Percentiles rank a stretch among this genome's conserved stretches.
These are phyloP conservation scores for Suillus americanus DNA, from an alignment of 768 basidiomycete species.

Conservation along the genomic window DNA sequence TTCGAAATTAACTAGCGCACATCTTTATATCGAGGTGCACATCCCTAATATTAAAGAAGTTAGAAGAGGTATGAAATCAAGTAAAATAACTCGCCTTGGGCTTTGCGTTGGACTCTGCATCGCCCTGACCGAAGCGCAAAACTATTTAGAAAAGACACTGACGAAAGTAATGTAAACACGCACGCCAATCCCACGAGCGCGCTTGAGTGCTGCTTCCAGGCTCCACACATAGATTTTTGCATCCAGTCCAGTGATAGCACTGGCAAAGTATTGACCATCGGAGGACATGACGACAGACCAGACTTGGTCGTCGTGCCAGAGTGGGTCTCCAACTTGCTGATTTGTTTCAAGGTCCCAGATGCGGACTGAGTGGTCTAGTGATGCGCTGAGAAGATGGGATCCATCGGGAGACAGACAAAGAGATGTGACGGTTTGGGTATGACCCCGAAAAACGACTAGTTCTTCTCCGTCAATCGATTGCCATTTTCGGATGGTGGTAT, in stretches of 20 bases:
- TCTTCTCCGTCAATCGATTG: not conserved
- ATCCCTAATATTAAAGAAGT: not conserved
- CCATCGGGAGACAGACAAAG: not conserved
- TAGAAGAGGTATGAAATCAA: not conserved
- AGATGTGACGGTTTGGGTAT: not conserved
- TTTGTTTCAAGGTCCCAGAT: slow-evolving; percentile 2
- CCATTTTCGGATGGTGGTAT: not conserved
- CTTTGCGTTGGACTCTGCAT: not conserved
- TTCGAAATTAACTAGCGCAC: not conserved
- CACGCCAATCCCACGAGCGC: not conserved
- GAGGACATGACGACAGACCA: slow-evolving; percentile 72
- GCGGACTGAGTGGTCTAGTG: not conserved
- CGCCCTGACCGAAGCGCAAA: not conserved
- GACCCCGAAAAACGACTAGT: not conserved
- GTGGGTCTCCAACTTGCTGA: slow-evolving; percentile 28
- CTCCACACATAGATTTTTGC: slow-evolving; percentile 80
- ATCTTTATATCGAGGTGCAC: not conserved
- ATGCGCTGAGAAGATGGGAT: not conserved
- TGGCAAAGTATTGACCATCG: slow-evolving; percentile 79
- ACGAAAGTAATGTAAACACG: not conserved
- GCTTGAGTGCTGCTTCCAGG: slow-evolving; percentile 35
- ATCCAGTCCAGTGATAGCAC: slow-evolving; percentile 65
- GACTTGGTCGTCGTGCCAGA: slow-evolving; percentile 81
- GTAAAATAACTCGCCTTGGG: not conserved
- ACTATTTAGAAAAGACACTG: not conserved